Evolutionary conservation across 305 asterid genomes (phyloP), one percentile per base, ranked within the genome.

Genomic region (Fraxinus sp.): DNA sequence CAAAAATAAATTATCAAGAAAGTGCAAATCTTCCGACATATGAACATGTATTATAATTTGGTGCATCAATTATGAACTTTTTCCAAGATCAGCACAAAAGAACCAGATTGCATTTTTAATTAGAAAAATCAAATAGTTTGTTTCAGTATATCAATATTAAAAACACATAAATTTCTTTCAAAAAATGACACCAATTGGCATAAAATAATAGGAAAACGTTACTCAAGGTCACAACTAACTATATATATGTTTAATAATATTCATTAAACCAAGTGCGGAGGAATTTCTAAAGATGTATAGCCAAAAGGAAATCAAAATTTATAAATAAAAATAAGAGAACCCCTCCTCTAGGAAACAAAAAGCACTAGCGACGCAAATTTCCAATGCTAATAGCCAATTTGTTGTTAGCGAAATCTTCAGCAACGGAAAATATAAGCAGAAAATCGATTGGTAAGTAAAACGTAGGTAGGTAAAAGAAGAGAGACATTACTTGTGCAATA

Each of bases 401-500:
- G 26, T 26, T 66, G 73, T 24, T 28, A 36, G 32, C 28, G 16
- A 66, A 10, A 3, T 24, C 16, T 9, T 10, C 35, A 8, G 2
- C 59, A 16, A 49, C 30, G 18, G 13, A 26, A 66, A 24, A 68
- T 68, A 11, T 26, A 28, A 59, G 30, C 30, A 59, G 30, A 59
- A 59, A 59, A 18, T 59, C 4, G 70, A 59, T 59, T 0, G 30
- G 5, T 18, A 79, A 2, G 62, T 52, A 52, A 52, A 52, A 52
- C 22, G 64, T 5, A 55, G 64, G 64, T n/a, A n/a, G 64, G 64
- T 55, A 55, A 55, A 37, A 71, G 30, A 26, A 71, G 32, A 20
- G 43, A 4, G 18, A 10, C 9, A 84, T 80, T 90, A 94, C 99
- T 81, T 96, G 98, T 52, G 95, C 97, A 66, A 94, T 85, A 41